Percentiles rank a stretch among this genome's conserved stretches.
These are phyloP conservation scores for Phoma sp. DNA, from an alignment of 2,329 filamentous ascomycete species.

Conservation along the genomic window DNA sequence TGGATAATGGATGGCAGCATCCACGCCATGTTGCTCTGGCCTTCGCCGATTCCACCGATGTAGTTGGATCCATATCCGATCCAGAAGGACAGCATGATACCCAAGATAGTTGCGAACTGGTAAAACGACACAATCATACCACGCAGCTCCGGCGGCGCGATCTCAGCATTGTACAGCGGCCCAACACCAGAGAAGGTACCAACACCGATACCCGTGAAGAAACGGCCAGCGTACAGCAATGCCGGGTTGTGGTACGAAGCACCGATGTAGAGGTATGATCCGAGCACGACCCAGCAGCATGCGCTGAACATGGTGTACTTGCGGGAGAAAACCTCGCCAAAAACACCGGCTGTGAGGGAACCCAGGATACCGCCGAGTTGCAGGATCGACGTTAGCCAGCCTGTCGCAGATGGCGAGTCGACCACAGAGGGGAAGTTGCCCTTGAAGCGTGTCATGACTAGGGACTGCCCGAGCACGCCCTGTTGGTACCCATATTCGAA, in stretches of 20 bases:
- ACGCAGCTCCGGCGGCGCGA: slow-evolving; percentile 36
- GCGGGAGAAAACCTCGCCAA: slow-evolving; percentile 57
- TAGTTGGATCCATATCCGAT: slow-evolving; percentile 39
- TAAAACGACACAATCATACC: slow-evolving; percentile 39
- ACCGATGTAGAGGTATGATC: slow-evolving; percentile 53
- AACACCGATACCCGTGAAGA: slow-evolving; percentile 59
- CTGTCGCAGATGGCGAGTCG: slow-evolving; percentile 54
- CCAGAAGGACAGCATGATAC: slow-evolving; percentile 43
- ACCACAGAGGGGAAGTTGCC: slow-evolving; percentile 58
- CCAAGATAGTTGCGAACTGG: slow-evolving; percentile 38
- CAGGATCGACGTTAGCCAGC: slow-evolving; percentile 60
- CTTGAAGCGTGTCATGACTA: slow-evolving; percentile 60
- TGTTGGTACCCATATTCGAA: slow-evolving; percentile 63
- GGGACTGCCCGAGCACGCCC: slow-evolving; percentile 60
- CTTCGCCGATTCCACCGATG: slow-evolving; percentile 52
- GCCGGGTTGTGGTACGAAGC: slow-evolving; percentile 49
- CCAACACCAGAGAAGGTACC: slow-evolving; percentile 55
- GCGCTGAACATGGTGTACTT: slow-evolving; percentile 61
- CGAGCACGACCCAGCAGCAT: slow-evolving; percentile 51
- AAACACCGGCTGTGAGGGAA: slow-evolving; percentile 55
- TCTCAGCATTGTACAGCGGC: slow-evolving; percentile 56
- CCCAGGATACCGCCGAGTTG: slow-evolving; percentile 59
- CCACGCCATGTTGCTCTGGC: slow-evolving; percentile 36
- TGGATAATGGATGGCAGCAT: slow-evolving; percentile 36
- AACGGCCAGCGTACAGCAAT: slow-evolving; percentile 56